Percentiles rank a stretch among this genome's conserved stretches.
Evolutionary conservation across 345 rosid genomes (phyloP).

Genomic region (Syzygium jambos): DNA sequence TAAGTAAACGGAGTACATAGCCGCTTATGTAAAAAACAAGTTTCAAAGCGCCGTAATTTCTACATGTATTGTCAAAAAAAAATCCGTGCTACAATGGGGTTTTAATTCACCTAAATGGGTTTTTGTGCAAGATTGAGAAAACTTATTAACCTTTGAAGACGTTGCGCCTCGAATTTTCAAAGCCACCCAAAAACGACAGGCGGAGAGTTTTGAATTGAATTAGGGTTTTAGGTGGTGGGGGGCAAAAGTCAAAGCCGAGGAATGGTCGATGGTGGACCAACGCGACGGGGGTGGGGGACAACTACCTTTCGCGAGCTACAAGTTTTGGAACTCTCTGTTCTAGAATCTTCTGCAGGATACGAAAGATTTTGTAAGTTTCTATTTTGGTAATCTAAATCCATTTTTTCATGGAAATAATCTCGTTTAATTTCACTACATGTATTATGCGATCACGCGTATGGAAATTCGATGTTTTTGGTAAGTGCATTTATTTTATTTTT

Average conservation of each 20-base stretch:
- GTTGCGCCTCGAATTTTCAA: not conserved
- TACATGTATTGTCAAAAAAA: not conserved
- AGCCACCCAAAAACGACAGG: not conserved
- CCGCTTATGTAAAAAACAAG: not conserved
- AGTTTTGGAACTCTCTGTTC: not conserved
- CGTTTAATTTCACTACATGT: not conserved
- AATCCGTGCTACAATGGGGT: not conserved
- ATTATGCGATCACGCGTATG: not conserved
- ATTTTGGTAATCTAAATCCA: not conserved
- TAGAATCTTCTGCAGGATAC: not conserved
- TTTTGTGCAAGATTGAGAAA: not conserved
- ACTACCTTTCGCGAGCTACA: not conserved
- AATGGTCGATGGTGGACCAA: not conserved
- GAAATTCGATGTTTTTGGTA: not conserved
- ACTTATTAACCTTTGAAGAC: not conserved
- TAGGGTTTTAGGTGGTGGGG: not conserved
- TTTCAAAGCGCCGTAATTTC: not conserved
- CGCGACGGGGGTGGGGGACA: not conserved
- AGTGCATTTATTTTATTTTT: accelerated
- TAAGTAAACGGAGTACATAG: too few species aligned
- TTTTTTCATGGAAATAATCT: not conserved
- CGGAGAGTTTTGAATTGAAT: not conserved
- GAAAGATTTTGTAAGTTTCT: not conserved
- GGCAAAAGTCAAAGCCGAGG: not conserved
- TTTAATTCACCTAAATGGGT: too few species aligned